Evolutionary conservation across 164 flowering plant species (phyloP).

Genomic region (Echeveria elegans): DNA sequence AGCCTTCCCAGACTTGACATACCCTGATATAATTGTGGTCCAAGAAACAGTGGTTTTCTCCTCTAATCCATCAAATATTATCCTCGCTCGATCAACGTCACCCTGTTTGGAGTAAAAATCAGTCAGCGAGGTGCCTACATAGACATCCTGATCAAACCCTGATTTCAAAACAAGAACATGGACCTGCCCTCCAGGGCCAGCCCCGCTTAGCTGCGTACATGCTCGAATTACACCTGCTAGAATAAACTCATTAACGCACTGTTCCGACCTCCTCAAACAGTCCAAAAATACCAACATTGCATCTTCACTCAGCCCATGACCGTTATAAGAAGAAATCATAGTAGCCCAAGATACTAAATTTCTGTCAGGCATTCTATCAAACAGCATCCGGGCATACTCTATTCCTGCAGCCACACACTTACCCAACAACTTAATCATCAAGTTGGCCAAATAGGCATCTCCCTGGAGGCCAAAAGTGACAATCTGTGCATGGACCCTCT

Average conservation of each 20-base stretch:
- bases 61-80: slow-evolving; percentile 32
- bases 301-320: slow-evolving; percentile 23
- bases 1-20: slow-evolving; percentile 37
- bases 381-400: slow-evolving; percentile 26
- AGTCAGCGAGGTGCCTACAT: slow-evolving; percentile 42
- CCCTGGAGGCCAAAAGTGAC: slow-evolving; percentile 31
- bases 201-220: background rate
- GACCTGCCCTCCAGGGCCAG: background rate
- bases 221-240: slow-evolving; percentile 4
- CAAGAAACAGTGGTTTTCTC: slow-evolving; percentile 38
- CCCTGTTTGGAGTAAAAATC: slow-evolving; percentile 63
- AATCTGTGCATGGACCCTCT: slow-evolving; percentile 38
- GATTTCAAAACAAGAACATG: slow-evolving; percentile 25
- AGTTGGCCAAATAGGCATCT: slow-evolving; percentile 41
- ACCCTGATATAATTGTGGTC: slow-evolving; percentile 56
- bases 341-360: slow-evolving; percentile 45
- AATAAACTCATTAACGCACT: slow-evolving; percentile 9
- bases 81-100: slow-evolving; percentile 35
- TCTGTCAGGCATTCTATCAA: slow-evolving; percentile 31
- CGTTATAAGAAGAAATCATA: slow-evolving; percentile 43
- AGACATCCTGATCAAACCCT: slow-evolving; percentile 20
- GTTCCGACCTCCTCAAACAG: slow-evolving; percentile 24
- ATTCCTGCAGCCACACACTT: slow-evolving; percentile 28
- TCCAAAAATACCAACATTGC: slow-evolving; percentile 38
- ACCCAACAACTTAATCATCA: slow-evolving; percentile 42